phyloP scores from a whole-genome alignment of 306 rosid species.

The Sophora flavescens region DNA sequence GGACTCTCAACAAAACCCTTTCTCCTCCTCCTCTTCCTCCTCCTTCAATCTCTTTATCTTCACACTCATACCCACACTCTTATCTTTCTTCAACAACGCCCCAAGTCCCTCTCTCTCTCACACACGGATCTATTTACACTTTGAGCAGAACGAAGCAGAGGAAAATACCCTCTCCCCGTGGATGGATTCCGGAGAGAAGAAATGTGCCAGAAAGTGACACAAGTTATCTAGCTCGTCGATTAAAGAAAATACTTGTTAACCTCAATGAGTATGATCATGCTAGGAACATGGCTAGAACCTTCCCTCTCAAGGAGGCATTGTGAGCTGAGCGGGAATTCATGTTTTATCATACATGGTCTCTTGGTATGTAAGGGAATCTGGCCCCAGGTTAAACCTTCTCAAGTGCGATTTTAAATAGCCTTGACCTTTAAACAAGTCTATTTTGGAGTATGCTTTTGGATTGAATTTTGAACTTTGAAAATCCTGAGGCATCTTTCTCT shows the following conservation, averaged over 20 bases:
- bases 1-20: too few relatives aligned
- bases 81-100: too few relatives aligned
- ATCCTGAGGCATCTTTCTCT: constrained; percentile 16
- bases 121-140: too few relatives aligned
- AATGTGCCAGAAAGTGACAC: constrained; percentile 65
- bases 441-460: constrained; percentile 13
- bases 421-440: constrained; percentile 31
- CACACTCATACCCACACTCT: too few relatives aligned
- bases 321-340: constrained; percentile 49
- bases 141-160: too few relatives aligned
- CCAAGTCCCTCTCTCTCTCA: too few relatives aligned
- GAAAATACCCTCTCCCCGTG: too few relatives aligned
- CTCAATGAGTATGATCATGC: constrained; percentile 90
- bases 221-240: constrained; percentile 77
- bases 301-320: constrained; percentile 88
- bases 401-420: constrained; percentile 13
- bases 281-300: constrained; percentile 75
- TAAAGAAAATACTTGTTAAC: constrained; percentile 91
- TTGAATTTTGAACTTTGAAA: constrained; percentile 27
- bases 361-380: background rate
- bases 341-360: constrained; percentile 35
- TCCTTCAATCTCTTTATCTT: too few relatives aligned
- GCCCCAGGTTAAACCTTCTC: constrained; percentile 35
- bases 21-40: too few relatives aligned
- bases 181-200: constrained; percentile 79